Conservation (phyloP, 73 alveolate genomes). For the Paramecium tetraurelia region DNA sequence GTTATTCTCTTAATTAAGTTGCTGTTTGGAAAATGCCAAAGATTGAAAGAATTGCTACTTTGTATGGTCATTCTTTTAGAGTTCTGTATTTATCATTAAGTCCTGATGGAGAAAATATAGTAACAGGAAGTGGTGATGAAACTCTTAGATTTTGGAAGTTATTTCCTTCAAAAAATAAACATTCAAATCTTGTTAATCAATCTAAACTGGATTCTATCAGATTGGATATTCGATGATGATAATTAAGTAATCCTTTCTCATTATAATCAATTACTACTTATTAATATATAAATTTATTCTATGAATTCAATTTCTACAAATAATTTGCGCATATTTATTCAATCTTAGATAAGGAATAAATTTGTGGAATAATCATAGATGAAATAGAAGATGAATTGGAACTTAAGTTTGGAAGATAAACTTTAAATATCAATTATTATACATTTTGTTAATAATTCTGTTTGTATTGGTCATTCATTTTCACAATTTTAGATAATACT, state of each 20-base stretch:
- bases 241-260: not conserved
- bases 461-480: too few species aligned
- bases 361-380: too few species aligned
- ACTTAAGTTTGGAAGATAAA: too few species aligned
- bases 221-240: constrained; percentile 4
- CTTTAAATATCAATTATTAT: too few species aligned
- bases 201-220: not conserved
- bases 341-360: too few species aligned
- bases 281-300: not conserved
- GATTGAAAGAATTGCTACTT: constrained; percentile 79
- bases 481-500: too few species aligned
- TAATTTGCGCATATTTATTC: not conserved
- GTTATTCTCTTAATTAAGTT: constrained; percentile 77
- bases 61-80: constrained; percentile 90
- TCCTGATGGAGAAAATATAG: constrained; percentile 93
- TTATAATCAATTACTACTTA: not conserved
- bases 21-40: constrained; percentile 93
- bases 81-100: constrained; percentile 86
- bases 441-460: too few species aligned
- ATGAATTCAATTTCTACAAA: not conserved
- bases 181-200: not conserved
- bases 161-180: constrained; percentile 71
- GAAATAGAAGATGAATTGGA: too few species aligned
- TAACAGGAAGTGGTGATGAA: constrained; percentile 97
- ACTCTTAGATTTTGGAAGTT: constrained; percentile 95